A percentile compares a stretch with the other conserved stretches of the same genome.
Evolutionary conservation across 2,329 filamentous ascomycete species (phyloP).

Genomic region (Gyromitra esculenta): DNA sequence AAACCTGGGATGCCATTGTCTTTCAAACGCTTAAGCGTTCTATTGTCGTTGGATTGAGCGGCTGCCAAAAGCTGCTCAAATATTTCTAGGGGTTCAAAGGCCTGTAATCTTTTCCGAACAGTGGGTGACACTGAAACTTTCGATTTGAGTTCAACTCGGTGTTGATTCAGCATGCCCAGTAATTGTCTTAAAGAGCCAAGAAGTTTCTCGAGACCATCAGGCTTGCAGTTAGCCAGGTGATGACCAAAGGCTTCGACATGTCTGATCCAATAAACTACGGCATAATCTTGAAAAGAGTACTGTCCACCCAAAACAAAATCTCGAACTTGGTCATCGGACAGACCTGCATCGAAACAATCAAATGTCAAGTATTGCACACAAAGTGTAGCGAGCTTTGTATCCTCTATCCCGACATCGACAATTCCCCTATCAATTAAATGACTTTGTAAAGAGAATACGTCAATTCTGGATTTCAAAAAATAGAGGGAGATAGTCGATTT

Average conservation of each 20-base stretch:
- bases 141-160: background rate
- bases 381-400: constrained; percentile 59
- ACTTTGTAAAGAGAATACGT: background rate
- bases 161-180: background rate
- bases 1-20: background rate
- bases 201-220: background rate
- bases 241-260: constrained; percentile 59
- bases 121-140: background rate
- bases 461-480: background rate
- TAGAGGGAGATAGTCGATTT: background rate
- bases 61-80: background rate
- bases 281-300: constrained; percentile 62
- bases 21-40: background rate
- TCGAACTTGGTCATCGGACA: constrained; percentile 47
- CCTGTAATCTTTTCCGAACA: background rate
- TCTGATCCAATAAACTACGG: constrained; percentile 59
- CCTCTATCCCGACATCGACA: constrained; percentile 54
- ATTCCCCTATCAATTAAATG: constrained; percentile 53
- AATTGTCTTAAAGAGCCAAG: background rate
- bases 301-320: constrained; percentile 56
- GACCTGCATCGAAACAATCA: constrained; percentile 58
- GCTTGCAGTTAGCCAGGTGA: background rate
- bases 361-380: constrained; percentile 61
- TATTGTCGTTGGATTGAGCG: background rate
- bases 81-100: background rate